A percentile compares a stretch with the other conserved stretches of the same genome.
These are phyloP conservation scores for Chalara sp. DNA, from an alignment of 2,329 filamentous ascomycete genomes.

Conservation along the genomic window DNA sequence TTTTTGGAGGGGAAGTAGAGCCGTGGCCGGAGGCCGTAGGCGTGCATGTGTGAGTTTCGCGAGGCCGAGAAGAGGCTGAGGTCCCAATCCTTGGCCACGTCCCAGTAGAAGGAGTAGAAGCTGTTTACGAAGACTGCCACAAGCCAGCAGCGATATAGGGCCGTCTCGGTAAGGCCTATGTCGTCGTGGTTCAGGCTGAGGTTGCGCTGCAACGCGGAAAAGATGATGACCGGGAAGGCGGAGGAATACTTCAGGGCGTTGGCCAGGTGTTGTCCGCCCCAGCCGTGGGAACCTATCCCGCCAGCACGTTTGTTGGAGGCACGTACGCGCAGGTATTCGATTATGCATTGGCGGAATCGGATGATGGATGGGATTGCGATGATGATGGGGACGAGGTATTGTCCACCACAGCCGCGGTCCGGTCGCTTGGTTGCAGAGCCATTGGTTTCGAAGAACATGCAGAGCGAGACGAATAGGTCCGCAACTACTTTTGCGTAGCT, in stretches of 20 bases:
- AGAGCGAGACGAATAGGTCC: conserved; percentile 81
- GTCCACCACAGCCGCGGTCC: conserved; percentile 74
- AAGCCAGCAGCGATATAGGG: conserved; percentile 57
- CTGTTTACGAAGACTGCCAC: conserved; percentile 74
- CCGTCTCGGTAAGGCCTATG: conserved; percentile 32
- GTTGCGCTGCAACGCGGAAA: conserved; percentile 67
- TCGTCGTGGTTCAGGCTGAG: conserved; percentile 34
- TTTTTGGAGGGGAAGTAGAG: conserved; percentile 65
- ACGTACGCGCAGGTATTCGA: conserved; percentile 71
- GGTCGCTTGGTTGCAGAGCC: conserved; percentile 73
- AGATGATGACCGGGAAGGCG: conserved; percentile 83
- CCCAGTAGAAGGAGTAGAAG: conserved; percentile 97
- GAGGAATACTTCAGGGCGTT: conserved; percentile 95
- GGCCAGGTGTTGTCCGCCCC: conserved; percentile 81
- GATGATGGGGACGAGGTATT: conserved; percentile 73
- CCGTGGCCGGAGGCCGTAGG: conserved; percentile 61
- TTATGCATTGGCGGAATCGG: conserved; percentile 85
- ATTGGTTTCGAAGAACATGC: conserved; percentile 76
- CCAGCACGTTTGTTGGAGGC: conserved; percentile 35
- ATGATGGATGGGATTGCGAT: conserved; percentile 79
- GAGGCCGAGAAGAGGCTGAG: conserved; percentile 68
- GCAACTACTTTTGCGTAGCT: conserved; percentile 90
- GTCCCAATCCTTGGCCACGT: conserved; percentile 95
- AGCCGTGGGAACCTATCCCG: conserved; percentile 46
- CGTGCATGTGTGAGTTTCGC: neutral